Conservation (phyloP, 208 protist species). For the Trypanosoma grayi region DNA sequence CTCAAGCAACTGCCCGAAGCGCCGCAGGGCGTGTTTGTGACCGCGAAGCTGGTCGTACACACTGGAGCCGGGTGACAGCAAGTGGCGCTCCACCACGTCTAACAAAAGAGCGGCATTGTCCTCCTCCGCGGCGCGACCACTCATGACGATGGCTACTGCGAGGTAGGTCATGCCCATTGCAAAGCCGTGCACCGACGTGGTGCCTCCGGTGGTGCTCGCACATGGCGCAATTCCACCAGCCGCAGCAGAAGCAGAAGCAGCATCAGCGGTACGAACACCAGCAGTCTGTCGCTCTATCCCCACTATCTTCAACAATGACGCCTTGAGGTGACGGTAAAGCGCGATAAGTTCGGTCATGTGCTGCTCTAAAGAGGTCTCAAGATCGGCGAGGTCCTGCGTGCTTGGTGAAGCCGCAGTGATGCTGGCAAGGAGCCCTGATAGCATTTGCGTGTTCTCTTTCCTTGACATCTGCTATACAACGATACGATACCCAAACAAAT, state of each 20-base stretch:
- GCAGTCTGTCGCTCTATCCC: background rate
- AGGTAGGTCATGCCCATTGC: constrained; percentile 26
- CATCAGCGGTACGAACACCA: too few species aligned
- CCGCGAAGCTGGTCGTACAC: constrained; percentile 24
- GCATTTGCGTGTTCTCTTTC: constrained; percentile 2
- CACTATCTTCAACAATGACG: constrained; percentile 3
- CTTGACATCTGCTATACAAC: background rate
- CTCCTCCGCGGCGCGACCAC: background rate
- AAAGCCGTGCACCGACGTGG: background rate
- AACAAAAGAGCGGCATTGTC: background rate
- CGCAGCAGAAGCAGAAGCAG: background rate
- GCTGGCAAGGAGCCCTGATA: constrained; percentile 15
- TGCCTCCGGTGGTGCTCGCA: too few species aligned
- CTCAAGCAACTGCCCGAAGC: constrained; percentile 40
- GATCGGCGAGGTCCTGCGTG: background rate
- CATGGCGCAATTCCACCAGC: background rate
- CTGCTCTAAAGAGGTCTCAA: constrained; percentile 22
- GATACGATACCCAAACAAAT: background rate
- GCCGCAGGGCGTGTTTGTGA: constrained; percentile 28
- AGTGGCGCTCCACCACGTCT: constrained; percentile 9
- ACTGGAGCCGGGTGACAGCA: background rate
- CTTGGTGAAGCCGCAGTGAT: constrained; percentile 6
- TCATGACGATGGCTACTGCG: constrained; percentile 5
- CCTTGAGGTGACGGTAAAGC: background rate
- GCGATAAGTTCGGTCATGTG: constrained; percentile 8